These are phyloP conservation scores for Scalesia atractyloides DNA, from an alignment of 129 eudicot species.

Conservation along the genomic window DNA sequence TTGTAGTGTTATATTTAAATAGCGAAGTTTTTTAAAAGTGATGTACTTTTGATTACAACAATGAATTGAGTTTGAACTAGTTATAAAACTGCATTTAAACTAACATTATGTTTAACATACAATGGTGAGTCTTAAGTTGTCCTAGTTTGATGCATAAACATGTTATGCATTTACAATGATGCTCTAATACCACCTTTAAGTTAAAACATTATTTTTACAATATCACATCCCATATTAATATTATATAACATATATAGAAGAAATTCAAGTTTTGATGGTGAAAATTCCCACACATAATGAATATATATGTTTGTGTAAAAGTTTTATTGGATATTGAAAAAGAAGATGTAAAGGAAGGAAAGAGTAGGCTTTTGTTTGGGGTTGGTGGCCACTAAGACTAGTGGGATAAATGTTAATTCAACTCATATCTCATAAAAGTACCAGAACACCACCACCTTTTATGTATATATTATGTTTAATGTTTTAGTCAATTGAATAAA, in stretches of 20 bases:
- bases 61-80: too few relatives aligned
- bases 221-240: too few relatives aligned
- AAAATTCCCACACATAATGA: constrained; percentile 3
- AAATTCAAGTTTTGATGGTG: neutral
- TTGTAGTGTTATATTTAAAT: too few relatives aligned
- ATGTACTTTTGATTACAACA: too few relatives aligned
- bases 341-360: constrained; percentile 22
- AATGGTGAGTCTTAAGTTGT: too few relatives aligned
- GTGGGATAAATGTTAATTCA: constrained; percentile 33
- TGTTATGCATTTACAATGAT: too few relatives aligned
- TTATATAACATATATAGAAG: neutral
- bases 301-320: constrained; percentile 11
- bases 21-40: too few relatives aligned
- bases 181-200: too few relatives aligned
- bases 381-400: constrained; percentile 38
- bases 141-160: too few relatives aligned
- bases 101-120: too few relatives aligned
- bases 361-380: constrained; percentile 24
- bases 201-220: too few relatives aligned
- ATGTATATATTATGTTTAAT: neutral
- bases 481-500: neutral
- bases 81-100: too few relatives aligned
- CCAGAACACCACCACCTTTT: neutral
- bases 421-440: constrained; percentile 16
- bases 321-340: constrained; percentile 26